Conservation (phyloP, 1,284 basidiomycete species). For the Rhodotorula sp. region DNA sequence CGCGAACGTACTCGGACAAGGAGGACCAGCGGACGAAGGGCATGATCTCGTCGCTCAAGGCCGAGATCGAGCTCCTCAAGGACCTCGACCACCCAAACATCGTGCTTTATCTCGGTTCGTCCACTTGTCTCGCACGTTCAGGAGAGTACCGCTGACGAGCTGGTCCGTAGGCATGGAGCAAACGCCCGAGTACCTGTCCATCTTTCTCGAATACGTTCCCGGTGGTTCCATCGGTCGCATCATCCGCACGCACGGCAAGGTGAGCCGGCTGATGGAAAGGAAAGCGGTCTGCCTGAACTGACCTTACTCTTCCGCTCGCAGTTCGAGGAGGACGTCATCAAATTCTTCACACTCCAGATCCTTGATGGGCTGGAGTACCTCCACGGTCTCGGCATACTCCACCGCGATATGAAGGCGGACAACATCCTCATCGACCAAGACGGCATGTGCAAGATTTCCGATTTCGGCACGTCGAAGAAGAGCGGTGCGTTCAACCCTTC, state of each 20-base stretch:
- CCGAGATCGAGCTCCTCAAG: slow-evolving; percentile 92
- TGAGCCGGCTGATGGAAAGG: background rate
- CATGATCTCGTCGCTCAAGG: slow-evolving; percentile 86
- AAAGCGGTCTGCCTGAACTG: background rate
- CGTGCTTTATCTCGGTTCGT: slow-evolving; percentile 84
- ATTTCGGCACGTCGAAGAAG: slow-evolving; percentile 94
- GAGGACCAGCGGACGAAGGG: slow-evolving; percentile 79
- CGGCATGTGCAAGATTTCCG: slow-evolving; percentile 95
- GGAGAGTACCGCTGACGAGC: background rate
- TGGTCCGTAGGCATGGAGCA: slow-evolving; percentile 68
- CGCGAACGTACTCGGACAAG: slow-evolving; percentile 83
- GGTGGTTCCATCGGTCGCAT: slow-evolving; percentile 95
- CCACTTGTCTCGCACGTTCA: background rate
- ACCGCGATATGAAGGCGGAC: slow-evolving; percentile 97
- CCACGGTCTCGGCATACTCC: slow-evolving; percentile 86
- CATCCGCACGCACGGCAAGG: slow-evolving; percentile 75
- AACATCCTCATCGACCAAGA: slow-evolving; percentile 94
- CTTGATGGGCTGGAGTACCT: slow-evolving; percentile 88
- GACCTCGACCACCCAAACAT: slow-evolving; percentile 97
- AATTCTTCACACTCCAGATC: slow-evolving; percentile 90
- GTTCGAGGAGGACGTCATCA: slow-evolving; percentile 87
- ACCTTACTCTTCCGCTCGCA: slow-evolving; percentile 50
- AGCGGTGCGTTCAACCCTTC: slow-evolving; percentile 49
- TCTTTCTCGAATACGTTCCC: slow-evolving; percentile 98
- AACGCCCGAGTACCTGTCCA: slow-evolving; percentile 83